Conservation (phyloP, 2,329 filamentous ascomycete genomes). For the Epichloe amarillans region DNA sequence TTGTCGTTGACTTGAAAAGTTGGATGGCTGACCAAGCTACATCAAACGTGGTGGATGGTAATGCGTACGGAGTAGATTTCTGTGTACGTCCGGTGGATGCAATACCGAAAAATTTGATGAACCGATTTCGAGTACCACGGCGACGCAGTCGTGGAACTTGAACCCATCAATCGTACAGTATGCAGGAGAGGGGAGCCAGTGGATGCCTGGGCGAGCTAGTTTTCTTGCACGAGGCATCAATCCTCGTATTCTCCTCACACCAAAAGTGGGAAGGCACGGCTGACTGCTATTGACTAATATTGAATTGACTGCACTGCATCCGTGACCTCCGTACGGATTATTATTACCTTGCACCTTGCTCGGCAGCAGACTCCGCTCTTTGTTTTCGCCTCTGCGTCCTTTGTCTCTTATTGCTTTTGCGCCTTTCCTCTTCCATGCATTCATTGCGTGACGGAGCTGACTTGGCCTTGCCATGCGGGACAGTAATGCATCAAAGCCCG, state of each 20-base stretch:
- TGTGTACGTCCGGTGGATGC: not conserved
- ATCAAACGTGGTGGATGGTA: no score
- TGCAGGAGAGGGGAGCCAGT: not conserved
- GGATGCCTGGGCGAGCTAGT: not conserved
- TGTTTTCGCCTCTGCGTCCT: no score
- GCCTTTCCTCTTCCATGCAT: no score
- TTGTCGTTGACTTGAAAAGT: no score
- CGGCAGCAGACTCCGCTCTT: no score
- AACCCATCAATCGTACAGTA: not conserved
- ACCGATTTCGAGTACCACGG: not conserved
- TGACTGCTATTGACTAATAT: not conserved
- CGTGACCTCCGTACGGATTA: no score
- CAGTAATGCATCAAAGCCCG: not conserved
- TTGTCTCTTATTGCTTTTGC: no score
- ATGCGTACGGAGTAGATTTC: no score
- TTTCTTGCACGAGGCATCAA: not conserved
- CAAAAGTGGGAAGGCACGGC: slow-evolving; percentile 1
- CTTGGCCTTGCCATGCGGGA: not conserved
- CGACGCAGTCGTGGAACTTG: not conserved
- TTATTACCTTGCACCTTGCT: not conserved
- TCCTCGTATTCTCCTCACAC: slow-evolving; percentile 4
- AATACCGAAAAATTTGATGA: not conserved
- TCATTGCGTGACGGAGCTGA: no score
- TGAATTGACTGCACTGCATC: not conserved
- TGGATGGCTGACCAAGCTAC: no score